Percentiles rank a stretch among this genome's conserved stretches.
Evolutionary conservation across 768 basidiomycete genomes (phyloP).

Genomic region (Leucosporidium scottii): DNA sequence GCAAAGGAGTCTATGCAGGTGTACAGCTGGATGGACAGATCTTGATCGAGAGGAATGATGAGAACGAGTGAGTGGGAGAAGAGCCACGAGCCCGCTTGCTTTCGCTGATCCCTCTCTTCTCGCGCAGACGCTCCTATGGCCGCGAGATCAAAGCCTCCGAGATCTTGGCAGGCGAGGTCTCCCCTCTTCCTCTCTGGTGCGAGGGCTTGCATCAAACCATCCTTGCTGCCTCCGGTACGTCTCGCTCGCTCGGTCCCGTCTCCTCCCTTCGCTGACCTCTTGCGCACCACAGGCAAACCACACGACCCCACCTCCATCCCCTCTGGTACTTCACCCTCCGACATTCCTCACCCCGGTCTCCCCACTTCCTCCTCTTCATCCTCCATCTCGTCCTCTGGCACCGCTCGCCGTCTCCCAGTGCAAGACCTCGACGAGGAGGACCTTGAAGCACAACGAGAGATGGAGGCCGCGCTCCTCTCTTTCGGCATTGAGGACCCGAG

Average conservation of each 20-base stretch:
- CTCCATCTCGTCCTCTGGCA: neutral
- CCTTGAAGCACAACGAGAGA: slow-evolving; percentile 21
- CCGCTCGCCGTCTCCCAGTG: neutral
- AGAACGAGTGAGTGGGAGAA: slow-evolving; percentile 12
- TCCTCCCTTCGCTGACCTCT: neutral
- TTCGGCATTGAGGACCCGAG: slow-evolving; percentile 33
- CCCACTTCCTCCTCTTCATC: neutral
- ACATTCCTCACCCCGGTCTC: neutral
- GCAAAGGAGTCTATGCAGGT: neutral
- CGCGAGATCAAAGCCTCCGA: slow-evolving; percentile 13
- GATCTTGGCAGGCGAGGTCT: slow-evolving; percentile 17
- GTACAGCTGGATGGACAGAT: slow-evolving; percentile 10
- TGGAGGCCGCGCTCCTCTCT: slow-evolving; percentile 20
- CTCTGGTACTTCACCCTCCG: neutral
- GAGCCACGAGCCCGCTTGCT: no score
- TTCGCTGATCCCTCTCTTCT: neutral
- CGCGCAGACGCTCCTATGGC: slow-evolving; percentile 3
- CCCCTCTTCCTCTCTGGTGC: slow-evolving; percentile 1
- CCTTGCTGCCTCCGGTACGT: slow-evolving; percentile 18
- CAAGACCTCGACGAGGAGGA: slow-evolving; percentile 32
- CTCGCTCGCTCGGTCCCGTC: neutral
- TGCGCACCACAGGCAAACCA: neutral
- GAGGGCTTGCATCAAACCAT: slow-evolving; percentile 14
- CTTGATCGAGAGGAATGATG: slow-evolving; percentile 17
- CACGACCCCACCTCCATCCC: neutral